Conservation (phyloP, 208 protist species). For the Tritrichomonas foetus region DNA sequence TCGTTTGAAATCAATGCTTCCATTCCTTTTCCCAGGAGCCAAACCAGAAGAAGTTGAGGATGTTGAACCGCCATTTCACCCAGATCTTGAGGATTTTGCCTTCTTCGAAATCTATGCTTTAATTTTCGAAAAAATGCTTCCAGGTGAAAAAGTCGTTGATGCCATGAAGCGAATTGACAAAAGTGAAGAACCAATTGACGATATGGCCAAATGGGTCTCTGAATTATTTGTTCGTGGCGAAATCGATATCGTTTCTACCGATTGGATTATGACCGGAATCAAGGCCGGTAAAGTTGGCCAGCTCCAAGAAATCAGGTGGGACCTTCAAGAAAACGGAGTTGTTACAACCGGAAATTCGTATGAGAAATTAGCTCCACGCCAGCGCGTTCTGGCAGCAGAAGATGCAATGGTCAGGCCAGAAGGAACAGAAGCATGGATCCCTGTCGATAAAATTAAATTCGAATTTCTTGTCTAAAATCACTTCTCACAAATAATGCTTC, state of each 20-base stretch:
- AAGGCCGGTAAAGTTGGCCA: background rate
- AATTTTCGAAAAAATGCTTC: slow-evolving; percentile 7
- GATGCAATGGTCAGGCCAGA: background rate
- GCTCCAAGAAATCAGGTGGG: slow-evolving; percentile 19
- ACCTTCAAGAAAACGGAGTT: background rate
- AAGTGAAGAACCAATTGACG: background rate
- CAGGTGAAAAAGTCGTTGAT: slow-evolving; percentile 22
- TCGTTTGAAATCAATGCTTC: background rate
- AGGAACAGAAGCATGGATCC: background rate
- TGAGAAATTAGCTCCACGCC: background rate
- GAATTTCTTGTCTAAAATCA: too few relatives aligned
- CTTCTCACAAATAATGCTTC: too few relatives aligned
- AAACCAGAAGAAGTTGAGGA: background rate
- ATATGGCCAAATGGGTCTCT: background rate
- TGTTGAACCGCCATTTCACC: background rate
- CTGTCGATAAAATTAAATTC: background rate
- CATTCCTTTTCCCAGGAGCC: background rate
- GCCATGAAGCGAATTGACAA: background rate
- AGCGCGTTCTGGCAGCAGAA: background rate
- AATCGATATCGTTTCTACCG: background rate
- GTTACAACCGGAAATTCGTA: background rate
- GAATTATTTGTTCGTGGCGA: background rate
- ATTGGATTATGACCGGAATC: background rate
- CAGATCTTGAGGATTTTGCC: background rate
- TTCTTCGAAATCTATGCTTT: background rate